Evolutionary conservation across 305 asterid genomes (phyloP).

Genomic region (Fraxinus nigra): DNA sequence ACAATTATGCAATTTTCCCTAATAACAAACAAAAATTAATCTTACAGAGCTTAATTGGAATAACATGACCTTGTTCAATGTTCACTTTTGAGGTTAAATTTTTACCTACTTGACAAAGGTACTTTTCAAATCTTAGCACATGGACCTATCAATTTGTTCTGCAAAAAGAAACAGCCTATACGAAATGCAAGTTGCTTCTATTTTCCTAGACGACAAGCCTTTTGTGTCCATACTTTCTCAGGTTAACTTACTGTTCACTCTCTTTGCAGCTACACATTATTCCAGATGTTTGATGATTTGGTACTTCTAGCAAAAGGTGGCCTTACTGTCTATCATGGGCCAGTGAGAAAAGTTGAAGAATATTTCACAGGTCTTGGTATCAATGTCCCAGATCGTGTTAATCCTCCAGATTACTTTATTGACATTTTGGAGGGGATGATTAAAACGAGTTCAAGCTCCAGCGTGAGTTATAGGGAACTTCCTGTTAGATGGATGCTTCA

Average conservation of each 20-base stretch:
- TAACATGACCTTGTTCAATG: not conserved
- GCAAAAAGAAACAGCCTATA: not conserved
- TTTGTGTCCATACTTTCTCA: not conserved
- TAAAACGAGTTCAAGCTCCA: conserved; percentile 48
- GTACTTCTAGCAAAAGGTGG: conserved; percentile 98
- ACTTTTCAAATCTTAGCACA: not conserved
- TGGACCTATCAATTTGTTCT: not conserved
- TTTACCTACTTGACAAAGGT: not conserved
- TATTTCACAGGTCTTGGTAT: conserved; percentile 68
- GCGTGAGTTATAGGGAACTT: conserved; percentile 62
- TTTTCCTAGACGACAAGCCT: not conserved
- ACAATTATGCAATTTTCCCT: not conserved
- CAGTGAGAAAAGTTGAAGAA: conserved; percentile 77
- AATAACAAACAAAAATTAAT: not conserved
- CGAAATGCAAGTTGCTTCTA: not conserved
- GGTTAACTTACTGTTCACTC: not conserved
- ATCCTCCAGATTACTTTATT: conserved; percentile 88
- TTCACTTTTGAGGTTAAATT: not conserved
- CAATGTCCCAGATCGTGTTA: conserved; percentile 77
- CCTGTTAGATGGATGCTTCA: conserved; percentile 92
- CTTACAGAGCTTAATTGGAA: not conserved
- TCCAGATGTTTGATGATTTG: conserved; percentile 89
- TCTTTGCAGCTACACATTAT: conserved; percentile 75
- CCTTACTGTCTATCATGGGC: conserved; percentile 78
- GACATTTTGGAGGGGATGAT: conserved; percentile 87